Percentiles rank a stretch among this genome's conserved stretches.
Evolutionary conservation across 345 rosid genomes (phyloP).

Genomic region (Linum tenue): DNA sequence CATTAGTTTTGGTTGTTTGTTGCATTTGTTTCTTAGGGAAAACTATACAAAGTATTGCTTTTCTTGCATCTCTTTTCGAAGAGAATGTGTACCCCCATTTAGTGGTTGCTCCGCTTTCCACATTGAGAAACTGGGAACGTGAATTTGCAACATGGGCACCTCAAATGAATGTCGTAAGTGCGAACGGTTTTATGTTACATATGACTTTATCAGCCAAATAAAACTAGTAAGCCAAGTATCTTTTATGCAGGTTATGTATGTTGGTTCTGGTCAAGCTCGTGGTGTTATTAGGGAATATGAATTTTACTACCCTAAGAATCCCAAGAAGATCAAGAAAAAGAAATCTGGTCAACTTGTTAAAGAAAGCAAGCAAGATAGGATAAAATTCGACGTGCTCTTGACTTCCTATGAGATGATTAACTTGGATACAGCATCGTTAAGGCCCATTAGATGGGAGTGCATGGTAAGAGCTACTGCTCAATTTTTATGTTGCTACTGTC

Average conservation of each 20-base stretch:
- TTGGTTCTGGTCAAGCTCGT: slow-evolving; percentile 83
- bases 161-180: slow-evolving; percentile 92
- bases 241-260: slow-evolving; percentile 76
- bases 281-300: slow-evolving; percentile 85
- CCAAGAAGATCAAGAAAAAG: slow-evolving; percentile 72
- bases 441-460: slow-evolving; percentile 96
- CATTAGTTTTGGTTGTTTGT: slow-evolving; percentile 1
- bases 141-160: slow-evolving; percentile 99
- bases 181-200: slow-evolving; percentile 8
- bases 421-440: slow-evolving; percentile 65
- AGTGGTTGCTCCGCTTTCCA: slow-evolving; percentile 99
- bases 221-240: slow-evolving; percentile 11
- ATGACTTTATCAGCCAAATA: background rate
- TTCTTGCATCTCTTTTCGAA: slow-evolving; percentile 81
- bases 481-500: slow-evolving; percentile 6
- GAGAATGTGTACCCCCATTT: slow-evolving; percentile 61
- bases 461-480: slow-evolving; percentile 52
- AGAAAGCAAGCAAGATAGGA: slow-evolving; percentile 90
- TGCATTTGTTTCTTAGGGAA: slow-evolving; percentile 52
- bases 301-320: slow-evolving; percentile 69
- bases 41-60: slow-evolving; percentile 98
- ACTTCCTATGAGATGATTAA: slow-evolving; percentile 99
- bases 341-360: slow-evolving; percentile 70
- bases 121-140: slow-evolving; percentile 96
- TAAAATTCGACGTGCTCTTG: slow-evolving; percentile 93